Evolutionary conservation across 129 eudicot genomes (phyloP).

Genomic region (Silybum marianum): DNA sequence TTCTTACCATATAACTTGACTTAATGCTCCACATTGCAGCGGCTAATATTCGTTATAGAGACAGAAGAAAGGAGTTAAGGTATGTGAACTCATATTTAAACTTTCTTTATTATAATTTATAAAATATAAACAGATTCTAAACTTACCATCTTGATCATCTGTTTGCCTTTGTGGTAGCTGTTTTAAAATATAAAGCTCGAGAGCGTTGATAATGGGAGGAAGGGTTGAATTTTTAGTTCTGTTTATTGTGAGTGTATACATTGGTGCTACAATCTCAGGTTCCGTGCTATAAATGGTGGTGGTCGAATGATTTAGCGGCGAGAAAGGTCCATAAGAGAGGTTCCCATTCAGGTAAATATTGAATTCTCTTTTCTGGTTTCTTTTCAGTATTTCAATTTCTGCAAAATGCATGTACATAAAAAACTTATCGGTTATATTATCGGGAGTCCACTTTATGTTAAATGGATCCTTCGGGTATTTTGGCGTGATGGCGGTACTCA

Average conservation of each 20-base stretch:
- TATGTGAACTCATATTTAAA: not conserved
- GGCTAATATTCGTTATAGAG: conserved; percentile 23
- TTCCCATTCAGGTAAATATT: conserved; percentile 40
- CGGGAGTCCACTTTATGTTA: not conserved
- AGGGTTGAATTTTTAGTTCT: conserved; percentile 45
- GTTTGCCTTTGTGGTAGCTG: conserved; percentile 31
- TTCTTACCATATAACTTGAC: conserved; percentile 31
- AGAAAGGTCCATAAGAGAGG: conserved; percentile 7
- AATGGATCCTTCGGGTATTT: not conserved
- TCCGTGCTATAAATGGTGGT: conserved; percentile 6
- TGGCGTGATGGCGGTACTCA: conserved; percentile 31
- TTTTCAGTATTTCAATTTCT: conserved; percentile 26
- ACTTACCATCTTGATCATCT: conserved; percentile 42
- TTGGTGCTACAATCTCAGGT: conserved; percentile 19
- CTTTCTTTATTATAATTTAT: not conserved
- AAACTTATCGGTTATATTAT: conserved; percentile 11
- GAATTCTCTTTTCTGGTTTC: conserved; percentile 29
- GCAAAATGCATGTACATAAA: conserved; percentile 34
- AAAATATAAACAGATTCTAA: conserved; percentile 21
- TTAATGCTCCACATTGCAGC: conserved; percentile 37
- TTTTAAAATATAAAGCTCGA: conserved; percentile 38
- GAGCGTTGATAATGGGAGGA: conserved; percentile 54
- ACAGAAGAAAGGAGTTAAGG: not conserved
- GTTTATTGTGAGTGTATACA: conserved; percentile 23
- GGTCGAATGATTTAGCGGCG: conserved; percentile 23